Evolutionary conservation across 176 grass and related monocot species (phyloP), one percentile per base, ranked within the genome.

Genomic region (Ampelocalamus luodianensis): DNA sequence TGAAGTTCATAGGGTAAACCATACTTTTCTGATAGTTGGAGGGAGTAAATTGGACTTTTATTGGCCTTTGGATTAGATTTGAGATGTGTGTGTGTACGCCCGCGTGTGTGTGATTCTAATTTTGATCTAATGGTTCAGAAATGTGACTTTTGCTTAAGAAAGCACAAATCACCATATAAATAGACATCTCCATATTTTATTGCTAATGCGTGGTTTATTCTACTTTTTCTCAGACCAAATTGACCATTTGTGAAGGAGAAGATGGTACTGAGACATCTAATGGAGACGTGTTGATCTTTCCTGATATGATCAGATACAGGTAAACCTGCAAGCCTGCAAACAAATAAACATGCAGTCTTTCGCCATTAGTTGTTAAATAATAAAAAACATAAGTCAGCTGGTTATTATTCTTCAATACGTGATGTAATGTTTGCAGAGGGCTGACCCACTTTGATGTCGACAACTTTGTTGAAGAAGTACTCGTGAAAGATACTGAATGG

Each of bases 221-320:
- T 76, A 53, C 42, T 8, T 51, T 72, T 26, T 26, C 62, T 22
- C 79, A 99, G 96, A 94, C 72, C 82, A 91, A 88, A 82, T 53
- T 99, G 72, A 99, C 96, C 67, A 96, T 99, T 82, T 99, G 90
- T 96, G 91, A 99, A 92, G 93, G 96, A 76, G 91, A 94, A 76
- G 91, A 94, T 62, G 93, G 93, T 65, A 94, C 96, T 38, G 96
- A 94, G 65, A 92, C 88, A 80, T 96, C 96, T 56, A 90, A 96
- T 92, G 96, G 96, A 82, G 91, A 99, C 74, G 88, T 96, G 79
- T 66, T 99, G 79, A 96, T 99, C 79, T 99, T 99, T 91, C 96
- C 96, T 79, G 93, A 99, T 84, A 96, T 99, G 96, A 89, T 96
- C 82, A 88, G 93, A 92, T 99, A 96, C 93, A 99, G 92, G 96